Evolutionary conservation across 2,329 filamentous ascomycete species (phyloP).

Genomic region (Neofusicoccum sp.): DNA sequence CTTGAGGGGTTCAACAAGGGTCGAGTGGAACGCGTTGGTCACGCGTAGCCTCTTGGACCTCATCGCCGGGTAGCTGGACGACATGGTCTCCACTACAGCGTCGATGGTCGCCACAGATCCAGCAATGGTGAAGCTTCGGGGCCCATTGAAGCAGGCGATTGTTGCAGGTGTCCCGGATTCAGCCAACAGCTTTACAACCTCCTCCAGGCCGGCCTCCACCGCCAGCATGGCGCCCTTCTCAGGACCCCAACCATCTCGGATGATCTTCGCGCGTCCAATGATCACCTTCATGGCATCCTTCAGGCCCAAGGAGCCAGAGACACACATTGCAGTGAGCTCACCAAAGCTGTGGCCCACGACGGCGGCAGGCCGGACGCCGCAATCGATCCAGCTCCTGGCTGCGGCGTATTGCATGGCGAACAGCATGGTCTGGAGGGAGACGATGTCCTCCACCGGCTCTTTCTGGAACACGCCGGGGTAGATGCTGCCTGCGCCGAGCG

Average conservation of each 20-base stretch:
- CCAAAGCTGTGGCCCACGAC: conserved; percentile 26
- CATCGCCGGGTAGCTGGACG: conserved; percentile 22
- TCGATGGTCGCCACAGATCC: conserved; percentile 41
- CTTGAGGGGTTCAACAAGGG: conserved; percentile 42
- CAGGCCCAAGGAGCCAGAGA: conserved; percentile 9
- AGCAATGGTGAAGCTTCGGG: conserved; percentile 46
- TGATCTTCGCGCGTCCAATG: neutral
- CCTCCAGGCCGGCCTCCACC: conserved; percentile 11
- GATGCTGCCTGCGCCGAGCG: conserved; percentile 23
- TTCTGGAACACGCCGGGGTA: conserved; percentile 28
- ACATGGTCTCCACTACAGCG: conserved; percentile 23
- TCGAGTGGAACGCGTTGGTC: conserved; percentile 53
- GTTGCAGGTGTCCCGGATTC: neutral
- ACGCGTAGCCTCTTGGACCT: conserved; percentile 46
- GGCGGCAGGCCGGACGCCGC: conserved; percentile 23
- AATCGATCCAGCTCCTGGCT: conserved; percentile 33
- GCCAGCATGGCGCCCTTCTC: conserved; percentile 33
- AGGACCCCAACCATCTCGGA: conserved; percentile 27
- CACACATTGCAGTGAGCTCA: conserved; percentile 17
- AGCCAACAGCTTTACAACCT: neutral
- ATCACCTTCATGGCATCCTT: conserved; percentile 11
- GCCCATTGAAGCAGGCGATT: conserved; percentile 55
- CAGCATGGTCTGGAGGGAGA: conserved; percentile 32
- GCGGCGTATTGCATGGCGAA: conserved; percentile 38
- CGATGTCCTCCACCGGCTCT: conserved; percentile 24